Base-by-base conservation (phyloP, 345 rosid species). In the Populus euphratica region DNA sequence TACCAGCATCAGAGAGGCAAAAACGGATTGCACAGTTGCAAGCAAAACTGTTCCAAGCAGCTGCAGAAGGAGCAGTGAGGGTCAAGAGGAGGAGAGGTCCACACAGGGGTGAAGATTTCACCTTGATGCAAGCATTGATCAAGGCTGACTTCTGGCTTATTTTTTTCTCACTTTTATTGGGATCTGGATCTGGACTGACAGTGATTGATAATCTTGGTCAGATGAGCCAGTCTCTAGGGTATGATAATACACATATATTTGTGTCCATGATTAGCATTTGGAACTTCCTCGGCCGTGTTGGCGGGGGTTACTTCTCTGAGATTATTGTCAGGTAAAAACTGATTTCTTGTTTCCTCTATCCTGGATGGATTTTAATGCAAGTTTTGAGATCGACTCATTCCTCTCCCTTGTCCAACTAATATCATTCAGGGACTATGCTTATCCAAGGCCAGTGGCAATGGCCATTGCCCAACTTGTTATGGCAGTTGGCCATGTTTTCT, bases 201-300 rank as follows among this genome's bases (percentile, higher is more conserved):
- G 94, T 94, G 65, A 96, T 96, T 17, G 99, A 96, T 86, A 96
- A 96, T 75, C 91, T 96, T 59, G 99, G 99, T 74, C 99, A 96
- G 89, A 87, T 94, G 94, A 91, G 97, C 83, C 92, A 92, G 76
- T 96, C 99, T 79, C 86, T 94, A 20, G 94, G 98, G 21, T 91
- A 91, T 73, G 82, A 92, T 79, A 92, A 92, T 82, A 73, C 94
- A 33, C 98, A 92, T 76, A 90, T 94, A 74, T 91, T 91, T 81
- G 97, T 94, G 68, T 96, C 97, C 78, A 87, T 96, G 97, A 91
- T 96, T 81, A 96, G 99, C 84, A 90, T 96, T 78, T 96, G 98
- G 98, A 96, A 94, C 86, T 96, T 96, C 80, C 97, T 96, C 73
- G 98, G 99, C 61, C 96, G 98, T 3, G 78, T 96, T 56, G 97